Base-by-base conservation (phyloP, 176 grass and related monocot species). In the Secale cereale region DNA sequence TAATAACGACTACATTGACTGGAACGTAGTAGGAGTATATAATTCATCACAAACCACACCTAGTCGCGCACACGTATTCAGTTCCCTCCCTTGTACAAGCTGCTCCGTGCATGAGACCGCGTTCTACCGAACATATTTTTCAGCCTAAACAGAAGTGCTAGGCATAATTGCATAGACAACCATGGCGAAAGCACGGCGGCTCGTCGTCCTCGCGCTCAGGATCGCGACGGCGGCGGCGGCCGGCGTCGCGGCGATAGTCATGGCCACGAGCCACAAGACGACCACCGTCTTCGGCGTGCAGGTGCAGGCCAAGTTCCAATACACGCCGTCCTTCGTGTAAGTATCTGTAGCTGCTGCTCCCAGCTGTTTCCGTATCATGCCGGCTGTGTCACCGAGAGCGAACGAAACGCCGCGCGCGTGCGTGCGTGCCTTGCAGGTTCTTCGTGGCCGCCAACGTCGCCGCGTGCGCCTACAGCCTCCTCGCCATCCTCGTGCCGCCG, bases 251-350 rank as follows among this genome's bases (percentile, higher is more conserved):
- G 80, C 89, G 7, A 60, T 92, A 12, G 77, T 97, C 77, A 97
- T 97, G 94, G 86, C 83, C 39, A 97, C 92, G 8, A 97, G 88
- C 86, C 86, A 81, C 35, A 56, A 92, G 74, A 83, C 83, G 52
- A 63, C 62, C 80, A 78, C 13, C 68, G 17, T 91, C 64, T 94
- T 91, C 33, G 92, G 88, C 27, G 0, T 92, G 1, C 78, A 79
- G 83, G 28, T 97, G 83, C 77, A 90, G 8, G 94, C 92, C 73
- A 91, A 91, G 86, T 94, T 85, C 83, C 90, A 92, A 43, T 81
- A 94, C 90, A 86, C 88, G 36, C 81, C 88, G 12, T 66, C 90
- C 3, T 85, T 94, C 7, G 80, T 71, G 90, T 91, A 92, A 88
- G 73, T 0, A 35, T 31, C 2, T 22, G 56, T 13, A 75, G 7